Evolutionary conservation across 2,329 filamentous ascomycete genomes (phyloP).

Genomic region (Colletotrichum falcatum): DNA sequence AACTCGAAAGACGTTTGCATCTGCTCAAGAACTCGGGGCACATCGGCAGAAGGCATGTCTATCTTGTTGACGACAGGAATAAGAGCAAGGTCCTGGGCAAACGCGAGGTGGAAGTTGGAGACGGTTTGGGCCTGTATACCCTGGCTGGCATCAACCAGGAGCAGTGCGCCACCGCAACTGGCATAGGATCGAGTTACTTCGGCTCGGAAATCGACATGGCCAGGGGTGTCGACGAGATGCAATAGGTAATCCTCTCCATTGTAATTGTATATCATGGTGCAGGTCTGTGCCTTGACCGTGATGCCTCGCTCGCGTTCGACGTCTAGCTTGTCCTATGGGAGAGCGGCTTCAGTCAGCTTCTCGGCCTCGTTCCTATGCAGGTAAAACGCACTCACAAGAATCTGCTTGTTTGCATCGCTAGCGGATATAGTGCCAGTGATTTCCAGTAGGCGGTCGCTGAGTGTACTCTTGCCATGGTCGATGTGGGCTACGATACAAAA

Average conservation of each 20-base stretch:
- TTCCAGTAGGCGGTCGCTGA: slow-evolving; percentile 92
- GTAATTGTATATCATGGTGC: slow-evolving; percentile 95
- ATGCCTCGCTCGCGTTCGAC: slow-evolving; percentile 94
- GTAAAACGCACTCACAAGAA: slow-evolving; percentile 63
- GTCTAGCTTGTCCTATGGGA: slow-evolving; percentile 82
- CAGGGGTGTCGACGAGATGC: slow-evolving; percentile 95
- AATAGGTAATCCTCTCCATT: slow-evolving; percentile 89
- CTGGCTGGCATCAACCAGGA: slow-evolving; percentile 96
- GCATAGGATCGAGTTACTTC: slow-evolving; percentile 97
- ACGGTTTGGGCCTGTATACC: slow-evolving; percentile 98
- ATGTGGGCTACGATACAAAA: slow-evolving; percentile 99
- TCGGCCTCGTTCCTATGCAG: not conserved
- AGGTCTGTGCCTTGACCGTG: slow-evolving; percentile 98
- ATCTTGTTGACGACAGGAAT: slow-evolving; percentile 98
- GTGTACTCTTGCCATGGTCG: slow-evolving; percentile 97
- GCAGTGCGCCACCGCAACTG: slow-evolving; percentile 90
- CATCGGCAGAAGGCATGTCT: slow-evolving; percentile 89
- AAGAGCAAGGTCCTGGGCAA: slow-evolving; percentile 87
- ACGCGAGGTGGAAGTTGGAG: slow-evolving; percentile 97
- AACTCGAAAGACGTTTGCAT: slow-evolving; percentile 90
- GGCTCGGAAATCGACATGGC: slow-evolving; percentile 96
- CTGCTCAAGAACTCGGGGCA: slow-evolving; percentile 87
- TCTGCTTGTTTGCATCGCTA: slow-evolving; percentile 88
- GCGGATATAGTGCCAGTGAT: slow-evolving; percentile 91
- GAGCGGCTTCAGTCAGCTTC: slow-evolving; percentile 21